Percentiles rank a stretch among this genome's conserved stretches.
Evolutionary conservation across 2,329 filamentous ascomycete genomes (phyloP).

Genomic region (Davidsoniella neocaledoniae): DNA sequence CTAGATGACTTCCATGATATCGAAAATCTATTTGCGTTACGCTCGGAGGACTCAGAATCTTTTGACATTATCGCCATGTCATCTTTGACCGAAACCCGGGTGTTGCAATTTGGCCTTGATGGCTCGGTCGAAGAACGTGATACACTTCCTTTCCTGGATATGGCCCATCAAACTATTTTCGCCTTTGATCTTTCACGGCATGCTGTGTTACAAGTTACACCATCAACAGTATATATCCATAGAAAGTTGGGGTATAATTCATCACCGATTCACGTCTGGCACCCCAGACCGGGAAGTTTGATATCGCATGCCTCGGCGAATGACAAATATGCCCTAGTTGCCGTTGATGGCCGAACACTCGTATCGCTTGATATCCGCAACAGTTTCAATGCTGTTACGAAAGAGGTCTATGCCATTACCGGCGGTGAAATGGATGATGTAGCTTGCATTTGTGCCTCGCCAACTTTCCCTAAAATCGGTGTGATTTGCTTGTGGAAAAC

Average conservation of each 20-base stretch:
- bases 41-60: slow-evolving; percentile 29
- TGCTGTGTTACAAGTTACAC: slow-evolving; percentile 62
- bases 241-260: background rate
- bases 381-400: slow-evolving; percentile 40
- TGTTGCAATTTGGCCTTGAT: slow-evolving; percentile 57
- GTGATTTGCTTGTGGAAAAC: slow-evolving; percentile 79
- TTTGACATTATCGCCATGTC: slow-evolving; percentile 63
- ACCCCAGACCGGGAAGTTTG: slow-evolving; percentile 27
- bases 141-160: slow-evolving; percentile 50
- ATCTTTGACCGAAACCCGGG: slow-evolving; percentile 65
- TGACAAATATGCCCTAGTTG: slow-evolving; percentile 50
- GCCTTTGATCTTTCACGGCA: slow-evolving; percentile 35
- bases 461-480: slow-evolving; percentile 45
- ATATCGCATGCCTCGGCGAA: slow-evolving; percentile 74
- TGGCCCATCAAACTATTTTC: slow-evolving; percentile 53
- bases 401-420: slow-evolving; percentile 32
- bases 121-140: slow-evolving; percentile 78
- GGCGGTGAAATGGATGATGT: slow-evolving; percentile 45
- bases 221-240: slow-evolving; percentile 39
- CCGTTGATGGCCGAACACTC: slow-evolving; percentile 57
- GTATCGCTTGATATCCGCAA: slow-evolving; percentile 48
- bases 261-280: slow-evolving; percentile 31
- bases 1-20: slow-evolving; percentile 64
- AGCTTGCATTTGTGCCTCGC: slow-evolving; percentile 65
- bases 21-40: slow-evolving; percentile 55